Base-by-base conservation (phyloP, 306 rosid genomes). In the Inga oerstediana region DNA sequence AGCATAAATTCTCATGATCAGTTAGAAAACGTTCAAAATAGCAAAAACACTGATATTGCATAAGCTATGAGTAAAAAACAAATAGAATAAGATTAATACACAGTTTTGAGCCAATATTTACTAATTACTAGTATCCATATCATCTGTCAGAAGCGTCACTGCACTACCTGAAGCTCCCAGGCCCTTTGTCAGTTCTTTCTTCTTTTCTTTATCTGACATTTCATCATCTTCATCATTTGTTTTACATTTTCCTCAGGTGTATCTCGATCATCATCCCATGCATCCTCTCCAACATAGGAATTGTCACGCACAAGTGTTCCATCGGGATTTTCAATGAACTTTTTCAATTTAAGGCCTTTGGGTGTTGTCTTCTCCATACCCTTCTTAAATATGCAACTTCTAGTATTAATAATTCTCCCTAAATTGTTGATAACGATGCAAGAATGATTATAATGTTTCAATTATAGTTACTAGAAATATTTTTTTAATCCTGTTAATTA, bases 211-310 rank as follows among this genome's bases (percentile, higher is more conserved):
- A 79, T 87, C 88, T 59, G 92, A 82, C 73, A 81, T 92, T 77
- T 64, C 82, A 72, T 92, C 87, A 58, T 85, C 83, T 81, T 89
- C 94, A 94, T 83, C 35, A 91, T 85, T 86, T 90, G 90, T 51
- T 90, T 88, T 65, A 94, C 85, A 79, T 75, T 84, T 70, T 92
- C 93, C 81, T 77, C 90, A 49, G 87, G 88, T 81, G 66, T 74
- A 84, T 88, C 92, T 52, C 44, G 87, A 77, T 90, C 97, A 87
- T 91, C 94, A 87, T 88, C 91, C 98, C 97, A 92, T 81, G 99
- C 98, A 90, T 92, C 93, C 91, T 96, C 99, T 84, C 99, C 98
- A 80, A 91, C 89, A 84, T 86, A 96, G 74, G 97, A 88, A 86
- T 87, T 85, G 86, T 96, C 99, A 86, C 84, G 96, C 74, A 92